A percentile compares a stretch with the other conserved stretches of the same genome.
Evolutionary conservation across 306 rosid species (phyloP).

Genomic region (Casuarina cunninghamiana): DNA sequence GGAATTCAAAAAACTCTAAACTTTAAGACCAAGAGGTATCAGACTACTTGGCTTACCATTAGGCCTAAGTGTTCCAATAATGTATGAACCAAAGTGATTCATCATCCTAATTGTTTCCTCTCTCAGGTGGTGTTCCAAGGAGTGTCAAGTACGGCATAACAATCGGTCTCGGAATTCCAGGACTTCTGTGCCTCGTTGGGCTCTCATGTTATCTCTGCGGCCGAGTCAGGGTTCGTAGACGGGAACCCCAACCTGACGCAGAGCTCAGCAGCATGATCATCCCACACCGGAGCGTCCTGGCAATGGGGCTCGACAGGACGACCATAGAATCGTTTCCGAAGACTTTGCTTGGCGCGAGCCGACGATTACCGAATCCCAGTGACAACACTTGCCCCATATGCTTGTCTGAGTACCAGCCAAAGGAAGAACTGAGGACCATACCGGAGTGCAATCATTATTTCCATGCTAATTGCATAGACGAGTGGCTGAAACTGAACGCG

Average conservation of each 20-base stretch:
- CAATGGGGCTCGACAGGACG: slow-evolving; percentile 59
- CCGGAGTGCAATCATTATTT: slow-evolving; percentile 71
- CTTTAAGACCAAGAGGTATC: too few species aligned
- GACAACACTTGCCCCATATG: slow-evolving; percentile 69
- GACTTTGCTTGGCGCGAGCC: slow-evolving; percentile 48
- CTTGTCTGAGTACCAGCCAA: slow-evolving; percentile 59
- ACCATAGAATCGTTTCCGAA: slow-evolving; percentile 73
- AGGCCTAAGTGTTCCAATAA: too few species aligned
- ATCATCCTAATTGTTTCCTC: neutral
- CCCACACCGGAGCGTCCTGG: slow-evolving; percentile 16
- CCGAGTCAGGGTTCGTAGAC: slow-evolving; percentile 2
- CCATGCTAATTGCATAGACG: slow-evolving; percentile 62
- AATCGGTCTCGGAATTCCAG: slow-evolving; percentile 65
- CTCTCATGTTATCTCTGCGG: slow-evolving; percentile 36
- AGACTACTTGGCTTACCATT: too few species aligned
- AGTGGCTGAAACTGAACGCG: slow-evolving; percentile 70
- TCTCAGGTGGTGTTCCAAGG: slow-evolving; percentile 61
- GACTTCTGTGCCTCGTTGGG: slow-evolving; percentile 49
- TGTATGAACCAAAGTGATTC: neutral
- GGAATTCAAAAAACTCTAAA: too few species aligned
- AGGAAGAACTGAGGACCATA: slow-evolving; percentile 58
- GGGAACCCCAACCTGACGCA: slow-evolving; percentile 8
- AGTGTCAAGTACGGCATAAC: slow-evolving; percentile 56
- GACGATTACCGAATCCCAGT: slow-evolving; percentile 48
- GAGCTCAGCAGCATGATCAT: slow-evolving; percentile 17